Evolutionary conservation across 2,329 filamentous ascomycete species (phyloP).

Genomic region (Epicoccum sorghinum): DNA sequence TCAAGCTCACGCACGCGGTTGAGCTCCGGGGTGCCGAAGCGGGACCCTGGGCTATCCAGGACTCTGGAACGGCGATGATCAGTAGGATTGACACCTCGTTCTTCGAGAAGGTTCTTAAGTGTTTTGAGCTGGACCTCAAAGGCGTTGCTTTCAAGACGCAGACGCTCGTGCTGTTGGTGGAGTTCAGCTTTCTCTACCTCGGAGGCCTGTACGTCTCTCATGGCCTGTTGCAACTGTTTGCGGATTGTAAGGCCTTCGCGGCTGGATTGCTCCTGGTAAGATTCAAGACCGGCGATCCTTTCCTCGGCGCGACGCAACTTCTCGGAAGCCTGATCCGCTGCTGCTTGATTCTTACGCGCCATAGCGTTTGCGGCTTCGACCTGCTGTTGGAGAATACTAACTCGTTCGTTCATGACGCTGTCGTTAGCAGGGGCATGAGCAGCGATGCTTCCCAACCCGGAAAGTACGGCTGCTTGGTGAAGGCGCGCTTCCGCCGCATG

Average conservation of each 20-base stretch:
- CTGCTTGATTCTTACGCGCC: constrained; percentile 86
- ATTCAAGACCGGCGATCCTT: constrained; percentile 92
- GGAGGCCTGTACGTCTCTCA: constrained; percentile 83
- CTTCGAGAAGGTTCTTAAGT: constrained; percentile 87
- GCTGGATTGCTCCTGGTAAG: constrained; percentile 96
- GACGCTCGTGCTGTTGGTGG: constrained; percentile 79
- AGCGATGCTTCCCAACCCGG: constrained; percentile 78
- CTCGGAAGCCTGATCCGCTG: constrained; percentile 84
- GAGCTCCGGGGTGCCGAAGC: constrained; percentile 79
- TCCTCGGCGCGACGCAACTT: constrained; percentile 93
- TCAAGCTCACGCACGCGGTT: constrained; percentile 83
- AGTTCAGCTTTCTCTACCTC: constrained; percentile 82
- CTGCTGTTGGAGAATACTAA: constrained; percentile 78
- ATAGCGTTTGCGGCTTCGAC: constrained; percentile 77
- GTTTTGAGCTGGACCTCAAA: constrained; percentile 90
- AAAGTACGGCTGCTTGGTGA: constrained; percentile 81
- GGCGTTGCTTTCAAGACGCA: constrained; percentile 93
- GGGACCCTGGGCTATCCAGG: constrained; percentile 73
- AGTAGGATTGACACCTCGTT: constrained; percentile 83
- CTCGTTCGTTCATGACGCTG: constrained; percentile 64
- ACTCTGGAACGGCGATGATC: constrained; percentile 73
- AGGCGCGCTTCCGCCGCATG: constrained; percentile 86
- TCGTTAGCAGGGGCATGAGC: constrained; percentile 59
- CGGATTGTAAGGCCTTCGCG: constrained; percentile 89
- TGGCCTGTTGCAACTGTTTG: constrained; percentile 82